Base-by-base conservation (phyloP, 1,139 yeast species). In the Kodamaea anthophila region DNA sequence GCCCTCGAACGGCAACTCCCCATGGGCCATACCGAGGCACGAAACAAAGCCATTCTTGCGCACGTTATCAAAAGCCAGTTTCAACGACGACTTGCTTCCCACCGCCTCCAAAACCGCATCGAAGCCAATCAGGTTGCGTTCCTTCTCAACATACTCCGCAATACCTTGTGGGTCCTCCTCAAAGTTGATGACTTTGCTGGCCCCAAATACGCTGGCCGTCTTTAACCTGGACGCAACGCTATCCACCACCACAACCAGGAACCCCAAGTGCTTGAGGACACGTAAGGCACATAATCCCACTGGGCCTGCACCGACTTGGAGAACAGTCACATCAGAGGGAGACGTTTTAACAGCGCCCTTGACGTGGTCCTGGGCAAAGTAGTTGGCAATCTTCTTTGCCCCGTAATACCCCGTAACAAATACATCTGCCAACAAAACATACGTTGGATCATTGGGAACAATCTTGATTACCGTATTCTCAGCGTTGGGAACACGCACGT, bases 361-460 rank as follows among this genome's bases (percentile, higher is more conserved):
- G 2, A 51, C 46, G 9, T 32, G 35, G 28, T 51, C 51, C 15
- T 46, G 46, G 15, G 42, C 40, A 35, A 60, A 51, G 37, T 60
- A 65, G 39, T 74, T 70, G 12, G 65, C 46, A 15, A 75, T 74
- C 39, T 65, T 65, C 37, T 60, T 62, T 9, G 59, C 70, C 21
- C 82, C 82, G 43, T 65, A 72, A 49, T 71, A 76, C 0, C 81
- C 84, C 1, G 84, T 77, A 21, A 77, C 73, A 49, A 77, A 77
- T 32, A 77, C 77, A 49, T 77, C 84, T 6, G 81, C 77, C 79
- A 77, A 72, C 39, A 77, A 49, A 5, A 75, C 70, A 26, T 75
- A 68, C 6, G 70, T 62, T 2, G 67, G 53, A 39, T 70, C 75
- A n/a, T 40, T 40, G 9, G 46, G 37, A 4, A 19, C 19, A 36